Evolutionary conservation across 2,329 filamentous ascomycete genomes (phyloP).

Genomic region (Penicillium brevicompactum): DNA sequence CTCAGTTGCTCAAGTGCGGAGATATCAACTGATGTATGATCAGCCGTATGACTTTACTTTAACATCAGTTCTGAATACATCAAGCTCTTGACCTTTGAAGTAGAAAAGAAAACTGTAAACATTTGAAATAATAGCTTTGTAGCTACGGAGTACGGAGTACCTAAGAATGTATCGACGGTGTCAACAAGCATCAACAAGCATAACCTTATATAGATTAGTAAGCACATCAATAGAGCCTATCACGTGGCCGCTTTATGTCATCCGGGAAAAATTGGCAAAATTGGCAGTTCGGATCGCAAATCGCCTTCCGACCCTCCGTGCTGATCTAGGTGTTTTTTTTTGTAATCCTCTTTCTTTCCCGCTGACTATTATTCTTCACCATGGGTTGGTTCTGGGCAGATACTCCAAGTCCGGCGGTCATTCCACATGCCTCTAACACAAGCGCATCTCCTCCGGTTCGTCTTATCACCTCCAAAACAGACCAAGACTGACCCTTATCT

Average conservation of each 20-base stretch:
- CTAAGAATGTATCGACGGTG: no score
- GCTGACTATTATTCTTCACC: conserved; percentile 11
- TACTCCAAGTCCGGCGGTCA: conserved; percentile 45
- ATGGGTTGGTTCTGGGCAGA: conserved; percentile 78
- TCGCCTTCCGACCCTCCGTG: conserved; percentile 2
- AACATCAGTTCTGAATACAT: no score
- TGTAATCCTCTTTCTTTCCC: not conserved
- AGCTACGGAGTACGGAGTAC: no score
- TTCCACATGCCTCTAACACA: conserved; percentile 47
- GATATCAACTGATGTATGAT: no score
- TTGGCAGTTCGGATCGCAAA: conserved; percentile 19
- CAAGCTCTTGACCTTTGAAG: no score
- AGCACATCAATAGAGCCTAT: not conserved
- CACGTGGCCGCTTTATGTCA: conserved; percentile 14
- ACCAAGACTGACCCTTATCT: conserved; percentile 25
- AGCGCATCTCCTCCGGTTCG: conserved; percentile 59
- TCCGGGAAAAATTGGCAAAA: conserved; percentile 10
- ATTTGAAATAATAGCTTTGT: no score
- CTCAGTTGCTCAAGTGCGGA: no score
- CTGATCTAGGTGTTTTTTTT: conserved; percentile 1
- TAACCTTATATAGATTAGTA: no score
- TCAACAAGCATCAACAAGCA: no score
- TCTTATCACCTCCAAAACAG: conserved; percentile 5
- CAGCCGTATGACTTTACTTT: no score
- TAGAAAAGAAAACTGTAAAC: no score